Evolutionary conservation across 345 rosid species (phyloP), one percentile per base, ranked within the genome.

Genomic region (Citrus australasica): DNA sequence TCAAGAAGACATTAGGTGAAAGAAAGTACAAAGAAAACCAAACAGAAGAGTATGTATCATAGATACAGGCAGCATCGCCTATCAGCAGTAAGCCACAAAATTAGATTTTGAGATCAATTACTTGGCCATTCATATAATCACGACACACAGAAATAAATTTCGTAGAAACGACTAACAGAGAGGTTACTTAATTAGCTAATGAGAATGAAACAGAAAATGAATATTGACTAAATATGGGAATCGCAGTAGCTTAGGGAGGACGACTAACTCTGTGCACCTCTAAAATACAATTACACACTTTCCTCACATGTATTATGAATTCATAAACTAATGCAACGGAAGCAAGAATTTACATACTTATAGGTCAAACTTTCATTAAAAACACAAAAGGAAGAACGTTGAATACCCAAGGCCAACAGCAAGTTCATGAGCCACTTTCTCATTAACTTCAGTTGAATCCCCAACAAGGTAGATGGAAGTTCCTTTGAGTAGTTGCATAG

Each of bases 321-420:
- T 16, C 58, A 53, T 17, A 53, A 16, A 53, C 58, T 53, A 53
- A 53, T 53, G 56, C 51, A 11, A 11, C 4, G 13, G 56, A 51
- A 51, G 10, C 1, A 4, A 11, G 55, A 42, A 42, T 42, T 42
- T 51, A 5, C 3, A 5, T 51, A 51, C 19, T 14, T 17, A 4
- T 17, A 16, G 21, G 56, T 53, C 58, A 17, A 37, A 21, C 32
- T 68, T 68, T 40, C 32, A 30, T 40, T 16, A 51, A 7, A 51
- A 22, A 71, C 32, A 24, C 42, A 32, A 32, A 63, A 62, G 27
- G 21, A 75, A 75, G 35, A 28, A 5, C 25, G 21, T 66, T 30
- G 65, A 75, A 60, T 91, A 93, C 98, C 98, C 93, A 30, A 91
- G 93, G 67, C 97, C 98, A 67, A 89, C 91, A 0, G 94, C 97